Base-by-base conservation (phyloP, 2,329 filamentous ascomycete genomes). In the Penicillium rolfsii region DNA sequence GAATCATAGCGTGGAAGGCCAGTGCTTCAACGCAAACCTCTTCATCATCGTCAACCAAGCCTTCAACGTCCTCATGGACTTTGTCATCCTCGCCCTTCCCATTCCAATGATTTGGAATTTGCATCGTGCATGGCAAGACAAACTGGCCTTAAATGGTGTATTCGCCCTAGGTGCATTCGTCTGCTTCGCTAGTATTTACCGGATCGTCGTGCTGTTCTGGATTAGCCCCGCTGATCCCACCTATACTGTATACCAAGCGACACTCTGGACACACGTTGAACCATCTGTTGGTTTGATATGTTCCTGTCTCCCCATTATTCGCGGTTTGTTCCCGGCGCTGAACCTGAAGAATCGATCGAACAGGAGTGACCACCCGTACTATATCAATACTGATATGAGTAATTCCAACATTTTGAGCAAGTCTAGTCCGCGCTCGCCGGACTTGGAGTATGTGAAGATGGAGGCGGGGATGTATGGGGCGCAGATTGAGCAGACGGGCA, bases 201-300 rank as follows among this genome's bases (percentile, higher is more conserved):
- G 74, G 38, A 71, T 77, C 52, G 69, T 76, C 40, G 73, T 74
- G 0, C 71, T 76, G 16, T 75, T 73, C 60, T 75, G 68, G 65
- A 71, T 75, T 36, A 59, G 67, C 4, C 65, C 64, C 0, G 19
- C 35, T 1, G 73, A 76, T 45, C 66, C 70, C 16, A 75, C 73
- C 1, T 76, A 72, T 57, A 74, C 73, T 3, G 72, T 75, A 40
- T 73, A 75, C 60, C 65, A 73, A 58, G 70, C 73, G 9, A 70
- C 71, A 0, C 63, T 76, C 7, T 76, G 74, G 74, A 76, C 74
- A 16, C 71, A 76, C 12, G 67, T 76, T 36, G 74, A 77, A 61
- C 72, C 74, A 0, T 68, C 72, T 4, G 69, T 77, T 12, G 74
- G 73, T 1, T 58, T 77, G 4, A 75, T 76, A 38, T 75, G 71